Conservation (phyloP, 305 asterid genomes). For the Fraxinus sp. region DNA sequence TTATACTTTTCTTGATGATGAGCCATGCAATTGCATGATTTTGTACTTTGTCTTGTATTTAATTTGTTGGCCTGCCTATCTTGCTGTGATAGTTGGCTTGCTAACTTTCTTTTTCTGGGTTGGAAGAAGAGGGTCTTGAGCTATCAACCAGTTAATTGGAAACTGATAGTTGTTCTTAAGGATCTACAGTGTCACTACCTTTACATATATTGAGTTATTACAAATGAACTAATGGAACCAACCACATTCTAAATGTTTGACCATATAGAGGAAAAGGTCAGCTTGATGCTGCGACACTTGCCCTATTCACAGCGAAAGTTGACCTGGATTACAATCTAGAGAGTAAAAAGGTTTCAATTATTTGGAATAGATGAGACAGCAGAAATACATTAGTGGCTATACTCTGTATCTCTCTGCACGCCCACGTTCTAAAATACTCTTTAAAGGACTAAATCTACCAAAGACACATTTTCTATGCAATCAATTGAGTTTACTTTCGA, state of each 20-base stretch:
- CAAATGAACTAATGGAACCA: background rate
- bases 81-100: background rate
- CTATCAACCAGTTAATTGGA: background rate
- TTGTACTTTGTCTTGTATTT: background rate
- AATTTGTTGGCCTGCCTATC: constrained; percentile 7
- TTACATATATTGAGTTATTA: constrained; percentile 6
- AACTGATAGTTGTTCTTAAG: background rate
- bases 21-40: constrained; percentile 5
- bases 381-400: background rate
- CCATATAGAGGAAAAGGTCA: background rate
- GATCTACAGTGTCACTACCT: background rate
- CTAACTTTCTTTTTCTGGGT: background rate
- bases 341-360: background rate
- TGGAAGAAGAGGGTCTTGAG: background rate
- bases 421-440: background rate
- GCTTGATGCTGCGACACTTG: background rate
- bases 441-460: background rate
- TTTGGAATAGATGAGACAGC: background rate
- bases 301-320: background rate
- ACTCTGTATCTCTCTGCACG: background rate
- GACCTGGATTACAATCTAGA: background rate
- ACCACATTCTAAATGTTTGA: background rate
- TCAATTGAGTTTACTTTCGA: background rate
- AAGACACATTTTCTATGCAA: background rate
- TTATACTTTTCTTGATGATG: constrained; percentile 10